These are phyloP conservation scores for Pseudogymnoascus sp. DNA, from an alignment of 2,329 filamentous ascomycete genomes.

Conservation along the genomic window DNA sequence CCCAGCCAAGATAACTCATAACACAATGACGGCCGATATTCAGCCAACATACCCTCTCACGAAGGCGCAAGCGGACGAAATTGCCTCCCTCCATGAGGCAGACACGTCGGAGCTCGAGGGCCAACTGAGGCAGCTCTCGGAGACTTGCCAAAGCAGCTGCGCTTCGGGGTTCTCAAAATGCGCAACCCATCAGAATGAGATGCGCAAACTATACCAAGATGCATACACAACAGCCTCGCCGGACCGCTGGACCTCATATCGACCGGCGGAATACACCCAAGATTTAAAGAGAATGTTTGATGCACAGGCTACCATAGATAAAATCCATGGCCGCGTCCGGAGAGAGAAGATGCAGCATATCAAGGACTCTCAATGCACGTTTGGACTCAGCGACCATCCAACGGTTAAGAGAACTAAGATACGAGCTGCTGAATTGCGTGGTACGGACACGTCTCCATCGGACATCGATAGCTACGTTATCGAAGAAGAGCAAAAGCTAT, in stretches of 20 bases:
- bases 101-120: conserved; percentile 4
- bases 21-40: not conserved
- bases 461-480: not conserved
- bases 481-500: not conserved
- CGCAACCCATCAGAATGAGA: not conserved
- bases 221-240: not conserved
- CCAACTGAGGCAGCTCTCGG: not conserved
- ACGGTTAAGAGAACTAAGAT: not conserved
- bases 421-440: not conserved
- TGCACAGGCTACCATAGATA: not conserved
- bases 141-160: not conserved
- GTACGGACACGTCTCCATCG: not conserved
- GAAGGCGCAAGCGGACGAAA: not conserved
- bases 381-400: not conserved
- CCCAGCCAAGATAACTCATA: not conserved
- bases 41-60: not conserved
- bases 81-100: not conserved
- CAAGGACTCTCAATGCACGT: not conserved
- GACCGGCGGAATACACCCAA: not conserved
- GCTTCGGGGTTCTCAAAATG: not conserved
- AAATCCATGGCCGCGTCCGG: not conserved
- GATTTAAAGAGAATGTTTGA: not conserved
- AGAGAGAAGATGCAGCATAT: not conserved
- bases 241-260: not conserved
- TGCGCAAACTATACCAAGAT: not conserved